Evolutionary conservation across 257 asterid species (phyloP).

Genomic region (Jacaranda copaia): DNA sequence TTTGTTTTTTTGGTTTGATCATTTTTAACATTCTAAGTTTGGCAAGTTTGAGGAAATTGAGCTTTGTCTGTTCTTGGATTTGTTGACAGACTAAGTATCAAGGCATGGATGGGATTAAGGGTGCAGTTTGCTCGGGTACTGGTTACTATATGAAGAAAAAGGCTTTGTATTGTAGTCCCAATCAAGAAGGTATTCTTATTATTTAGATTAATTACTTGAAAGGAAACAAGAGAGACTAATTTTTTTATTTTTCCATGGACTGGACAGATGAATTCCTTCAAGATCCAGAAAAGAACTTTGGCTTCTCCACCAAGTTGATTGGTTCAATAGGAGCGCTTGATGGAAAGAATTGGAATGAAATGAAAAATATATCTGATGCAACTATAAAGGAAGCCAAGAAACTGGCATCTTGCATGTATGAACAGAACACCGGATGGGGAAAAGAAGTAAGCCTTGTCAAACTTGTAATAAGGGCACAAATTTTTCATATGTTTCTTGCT

Average conservation of each 20-base stretch:
- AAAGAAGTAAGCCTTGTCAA: constrained; percentile 53
- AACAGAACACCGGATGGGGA: constrained; percentile 82
- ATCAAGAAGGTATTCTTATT: constrained; percentile 52
- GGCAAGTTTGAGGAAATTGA: neutral
- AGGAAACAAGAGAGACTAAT: neutral
- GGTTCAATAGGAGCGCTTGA: constrained; percentile 52
- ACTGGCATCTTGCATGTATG: constrained; percentile 75
- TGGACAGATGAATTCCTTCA: constrained; percentile 55
- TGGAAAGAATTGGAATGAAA: constrained; percentile 26
- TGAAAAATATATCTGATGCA: constrained; percentile 39
- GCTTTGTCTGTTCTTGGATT: constrained; percentile 2
- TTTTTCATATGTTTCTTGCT: neutral
- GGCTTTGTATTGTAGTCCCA: constrained; percentile 59
- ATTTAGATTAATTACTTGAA: neutral
- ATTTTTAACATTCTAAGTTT: neutral
- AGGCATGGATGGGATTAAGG: constrained; percentile 88
- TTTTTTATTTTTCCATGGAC: neutral
- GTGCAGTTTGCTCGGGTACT: constrained; percentile 72
- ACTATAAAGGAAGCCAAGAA: constrained; percentile 60
- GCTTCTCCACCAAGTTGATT: constrained; percentile 54
- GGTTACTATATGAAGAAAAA: constrained; percentile 77
- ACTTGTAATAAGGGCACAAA: neutral
- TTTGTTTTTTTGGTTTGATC: neutral
- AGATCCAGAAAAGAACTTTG: constrained; percentile 58
- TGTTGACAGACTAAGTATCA: constrained; percentile 71